These are phyloP conservation scores for Fusarium nygamai DNA, from an alignment of 2,329 filamentous ascomycete genomes.

Conservation along the genomic window DNA sequence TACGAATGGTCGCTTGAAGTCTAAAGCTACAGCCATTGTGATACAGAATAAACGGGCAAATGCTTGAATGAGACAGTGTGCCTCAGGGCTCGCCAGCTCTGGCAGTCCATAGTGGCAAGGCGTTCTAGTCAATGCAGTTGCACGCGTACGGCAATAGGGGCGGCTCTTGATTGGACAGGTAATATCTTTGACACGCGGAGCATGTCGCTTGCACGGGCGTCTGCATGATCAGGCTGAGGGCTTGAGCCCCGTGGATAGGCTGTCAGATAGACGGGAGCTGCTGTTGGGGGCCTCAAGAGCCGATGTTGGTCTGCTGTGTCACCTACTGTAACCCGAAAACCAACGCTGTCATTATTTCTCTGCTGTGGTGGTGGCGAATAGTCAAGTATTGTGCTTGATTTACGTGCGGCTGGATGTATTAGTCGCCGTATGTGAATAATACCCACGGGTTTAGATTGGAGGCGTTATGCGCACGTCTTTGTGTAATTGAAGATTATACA, in stretches of 20 bases:
- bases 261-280: not conserved
- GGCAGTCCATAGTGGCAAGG: conserved; percentile 13
- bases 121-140: conserved; percentile 24
- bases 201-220: conserved; percentile 24
- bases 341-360: not conserved
- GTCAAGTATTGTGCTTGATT: not conserved
- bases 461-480: not conserved
- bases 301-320: conserved; percentile 13
- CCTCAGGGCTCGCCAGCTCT: not conserved
- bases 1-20: not conserved
- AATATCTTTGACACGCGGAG: conserved; percentile 29
- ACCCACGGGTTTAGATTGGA: not conserved
- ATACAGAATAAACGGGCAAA: conserved; percentile 7
- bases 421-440: not conserved
- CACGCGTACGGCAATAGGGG: not conserved
- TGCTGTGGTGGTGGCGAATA: conserved; percentile 5
- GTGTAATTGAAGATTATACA: not conserved
- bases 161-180: conserved; percentile 7
- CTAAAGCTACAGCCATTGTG: not conserved
- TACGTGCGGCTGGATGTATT: not conserved
- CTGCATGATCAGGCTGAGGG: conserved; percentile 19
- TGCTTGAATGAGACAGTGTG: not conserved
- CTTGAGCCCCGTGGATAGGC: conserved; percentile 1
- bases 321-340: conserved; percentile 17
- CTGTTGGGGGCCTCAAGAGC: conserved; percentile 31